Evolutionary conservation across 192 early-diverging fungal genomes (phyloP), one percentile per base, ranked within the genome.

Genomic region (Geranomyces variabilis): DNA sequence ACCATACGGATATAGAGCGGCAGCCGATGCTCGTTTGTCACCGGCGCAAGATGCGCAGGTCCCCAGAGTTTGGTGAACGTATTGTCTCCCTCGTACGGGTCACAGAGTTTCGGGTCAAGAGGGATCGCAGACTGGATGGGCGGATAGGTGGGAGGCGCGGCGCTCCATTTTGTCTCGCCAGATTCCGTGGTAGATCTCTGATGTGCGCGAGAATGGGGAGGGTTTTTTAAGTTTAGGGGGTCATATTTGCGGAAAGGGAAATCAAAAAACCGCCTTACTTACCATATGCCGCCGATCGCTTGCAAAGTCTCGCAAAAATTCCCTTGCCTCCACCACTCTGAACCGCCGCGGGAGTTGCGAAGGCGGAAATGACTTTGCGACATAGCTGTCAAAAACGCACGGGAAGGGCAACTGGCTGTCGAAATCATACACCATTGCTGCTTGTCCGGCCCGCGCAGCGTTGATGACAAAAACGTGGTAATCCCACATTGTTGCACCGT

Each of bases 241-340:
- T n/a, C n/a, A n/a, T n/a, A n/a, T n/a, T n/a, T n/a, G n/a, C n/a
- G n/a, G n/a, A n/a, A n/a, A n/a, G n/a, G n/a, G n/a, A n/a, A n/a
- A n/a, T n/a, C n/a, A n/a, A n/a, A n/a, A n/a, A n/a, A n/a, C n/a
- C n/a, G n/a, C n/a, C n/a, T n/a, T n/a, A n/a, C 31, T 8, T 33
- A 46, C 31, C 69, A 70, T 70, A 45, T 70, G 69, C n/a, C 69
- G 30, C 28, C 69, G 29, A 58, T 70, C 69, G 43, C 69, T 70
- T 29, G 57, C 36, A 44, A 70, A 70, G 44, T 33, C 26, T 10
- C n/a, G 8, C 0, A 70, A 36, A 29, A 63, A 70, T 21, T 59
- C 41, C 13, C 8, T 19, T 9, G 57, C 56, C 8, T 56, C 19
- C 1, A 70, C 44, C 1, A 70, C 44, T 26, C 69, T 56, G 28